Base-by-base conservation (phyloP, 73 alveolate species). In the Vitrella brassicaformis region DNA sequence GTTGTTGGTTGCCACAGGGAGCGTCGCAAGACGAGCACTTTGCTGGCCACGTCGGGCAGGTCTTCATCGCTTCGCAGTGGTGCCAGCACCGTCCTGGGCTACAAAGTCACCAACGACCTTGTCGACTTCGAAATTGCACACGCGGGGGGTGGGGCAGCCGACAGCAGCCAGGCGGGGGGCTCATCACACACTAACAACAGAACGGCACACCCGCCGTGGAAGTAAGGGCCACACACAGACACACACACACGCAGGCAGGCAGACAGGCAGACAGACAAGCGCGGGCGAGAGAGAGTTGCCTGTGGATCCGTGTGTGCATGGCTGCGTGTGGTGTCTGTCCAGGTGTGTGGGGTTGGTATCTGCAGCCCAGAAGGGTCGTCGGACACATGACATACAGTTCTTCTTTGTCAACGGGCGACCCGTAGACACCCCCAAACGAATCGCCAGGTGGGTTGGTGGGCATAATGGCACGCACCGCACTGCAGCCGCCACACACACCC, bases 391-490 rank as follows among this genome's bases (percentile, higher is more conserved):
- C 14, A 4, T 39, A 14, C 56, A 39, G 56, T 39, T 39, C 14
- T 39, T 39, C 56, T 39, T 39, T 39, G 22, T 39, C 22, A 39
- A 39, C 86, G 88, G 85, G 69, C 80, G 97, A 73, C 93, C 93
- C 56, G 84, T 91, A 0, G 95, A 91, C 76, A 88, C 87, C 81
- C 91, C 93, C 1, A 72, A 85, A 66, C 66, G 80, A 30, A 31
- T 91, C 72, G 85, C 72, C 66, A 69, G 56, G 56, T 39, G 22
- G 56, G 56, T 39, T 39, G 56, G 56, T 39, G 4, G 56, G 56
- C 56, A 14, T 39, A 39, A 14, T n/a, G n/a, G n/a, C n/a, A n/a
- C n/a, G n/a, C n/a, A n/a, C n/a, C n/a, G n/a, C n/a, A n/a, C n/a
- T n/a, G n/a, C n/a, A n/a, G n/a, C n/a, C n/a, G n/a, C n/a, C n/a